Evolutionary conservation across 306 rosid genomes (phyloP), one percentile per base, ranked within the genome.

Genomic region (Hippophae rhamnoides): DNA sequence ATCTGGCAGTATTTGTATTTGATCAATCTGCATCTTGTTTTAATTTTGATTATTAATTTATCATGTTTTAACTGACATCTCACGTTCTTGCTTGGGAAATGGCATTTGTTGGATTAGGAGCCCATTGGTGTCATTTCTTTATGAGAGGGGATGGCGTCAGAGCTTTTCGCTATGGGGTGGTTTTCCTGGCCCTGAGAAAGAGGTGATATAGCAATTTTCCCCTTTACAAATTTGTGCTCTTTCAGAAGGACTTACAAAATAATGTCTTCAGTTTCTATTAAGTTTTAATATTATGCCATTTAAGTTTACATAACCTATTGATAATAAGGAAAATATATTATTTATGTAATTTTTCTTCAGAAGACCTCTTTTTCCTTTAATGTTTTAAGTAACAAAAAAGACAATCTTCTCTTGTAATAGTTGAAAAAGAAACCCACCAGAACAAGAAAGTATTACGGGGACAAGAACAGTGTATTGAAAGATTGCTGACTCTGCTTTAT

Each of bases 71-170:
- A 65, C 43, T 54, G 45, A 66, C 57, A 10, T 60, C 66, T 72
- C 52, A 48, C 9, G 47, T 18, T 60, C 27, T 60, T 68, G 55
- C 55, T 7, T 72, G n/a, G 54, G 23, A 18, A 18, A 18, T 47
- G 65, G 47, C 46, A 69, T 57, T 68, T 72, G 61, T 52, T 76
- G 76, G 67, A 74, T 73, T 82, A 88, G 99, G 92, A 45, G 72
- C 65, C 94, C 86, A 9, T 72, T 83, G 82, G 45, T 87, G 66
- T 79, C 96, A 51, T 83, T 78, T 76, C 83, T 92, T 48, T 92
- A 92, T 62, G 98, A 92, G 79, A 87, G 98, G 72, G 96, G 98
- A 67, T 92, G 96, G 98, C 96, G 98, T 63, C 92, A 87, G 78
- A 55, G 78, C 67, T 92, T 92, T 61, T 72, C 92, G 7, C 51